Base-by-base conservation (phyloP, 495 filamentous ascomycete genomes). In the Podospora sp. region DNA sequence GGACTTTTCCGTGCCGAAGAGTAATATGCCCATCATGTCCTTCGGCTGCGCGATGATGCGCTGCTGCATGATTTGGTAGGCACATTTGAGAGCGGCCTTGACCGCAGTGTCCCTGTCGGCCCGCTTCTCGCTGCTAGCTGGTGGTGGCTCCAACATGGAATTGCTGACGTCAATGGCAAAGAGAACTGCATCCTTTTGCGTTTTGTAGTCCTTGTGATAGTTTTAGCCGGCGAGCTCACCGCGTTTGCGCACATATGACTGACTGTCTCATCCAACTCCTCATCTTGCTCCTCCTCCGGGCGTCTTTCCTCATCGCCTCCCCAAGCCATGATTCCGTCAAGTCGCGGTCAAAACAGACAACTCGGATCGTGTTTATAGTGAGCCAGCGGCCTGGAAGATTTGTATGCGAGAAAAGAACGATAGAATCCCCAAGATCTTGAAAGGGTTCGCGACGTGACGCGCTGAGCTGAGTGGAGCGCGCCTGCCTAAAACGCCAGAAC, bases 11-110 rank as follows among this genome's bases (percentile, higher is more conserved):
- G 94, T 98, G 14, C 93, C 93, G 68, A 95, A 98, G 8, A 99
- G 85, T n/a, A 99, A 76, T 9, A 99, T 90, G 3, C 94, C 94
- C 82, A 99, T 97, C 94, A 97, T 96, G 71, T 98, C 95, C 73
- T 89, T 92, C 0, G 96, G 96, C 68, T 94, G 94, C 2, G 93
- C 93, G 73, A 99, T 97, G 71, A 99, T 97, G 65, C 96, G 90
- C 78, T 97, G 94, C 79, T 97, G 94, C 90, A 98, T 97, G 62
- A 99, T 84, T 62, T 91, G 86, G 71, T 97, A 96, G 62, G 96
- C 94, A 73, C 93, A 97, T 82, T 96, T 96, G 26, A 99, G 82
- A 7, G 96, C 94, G 20, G 96, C 94, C 1, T 88, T 84, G 1
- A 89, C 81, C 1, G 94, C 87, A 22, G 88, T 89, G 69, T 92